Conservation (phyloP, 2,329 filamentous ascomycete genomes). For the Ascomycota sp. region DNA sequence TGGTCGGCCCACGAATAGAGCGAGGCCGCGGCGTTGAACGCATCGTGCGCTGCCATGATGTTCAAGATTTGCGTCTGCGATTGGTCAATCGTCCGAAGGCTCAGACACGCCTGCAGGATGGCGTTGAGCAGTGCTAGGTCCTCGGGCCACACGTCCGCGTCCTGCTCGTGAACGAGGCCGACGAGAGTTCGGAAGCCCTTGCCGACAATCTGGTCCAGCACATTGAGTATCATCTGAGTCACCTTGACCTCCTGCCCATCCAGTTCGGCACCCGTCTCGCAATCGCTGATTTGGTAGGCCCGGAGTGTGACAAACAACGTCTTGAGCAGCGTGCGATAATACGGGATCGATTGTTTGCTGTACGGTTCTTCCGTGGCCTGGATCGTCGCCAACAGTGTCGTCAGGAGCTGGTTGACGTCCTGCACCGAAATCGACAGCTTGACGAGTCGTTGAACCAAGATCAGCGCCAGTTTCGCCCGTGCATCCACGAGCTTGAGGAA, state of each 20-base stretch:
- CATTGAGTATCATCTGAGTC: slow-evolving; percentile 49
- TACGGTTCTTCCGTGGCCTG: slow-evolving; percentile 34
- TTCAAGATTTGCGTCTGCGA: slow-evolving; percentile 51
- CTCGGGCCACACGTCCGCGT: slow-evolving; percentile 40
- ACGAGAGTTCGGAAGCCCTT: slow-evolving; percentile 68
- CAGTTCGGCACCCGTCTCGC: slow-evolving; percentile 11
- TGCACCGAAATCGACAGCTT: slow-evolving; percentile 28
- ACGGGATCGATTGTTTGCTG: slow-evolving; percentile 31
- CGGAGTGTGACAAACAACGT: slow-evolving; percentile 68
- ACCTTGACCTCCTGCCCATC: slow-evolving; percentile 21
- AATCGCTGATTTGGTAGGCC: slow-evolving; percentile 28
- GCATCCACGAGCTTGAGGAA: slow-evolving; percentile 59
- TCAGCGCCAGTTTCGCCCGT: slow-evolving; percentile 62
- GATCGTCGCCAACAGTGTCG: slow-evolving; percentile 29
- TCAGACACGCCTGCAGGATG: slow-evolving; percentile 66
- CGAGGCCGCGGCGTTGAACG: slow-evolving; percentile 61
- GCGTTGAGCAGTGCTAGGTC: slow-evolving; percentile 79
- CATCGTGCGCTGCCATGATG: slow-evolving; percentile 49
- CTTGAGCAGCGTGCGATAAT: slow-evolving; percentile 69
- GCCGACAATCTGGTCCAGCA: slow-evolving; percentile 60
- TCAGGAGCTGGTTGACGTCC: slow-evolving; percentile 30
- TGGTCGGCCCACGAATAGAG: slow-evolving; percentile 90
- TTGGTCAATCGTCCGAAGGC: slow-evolving; percentile 55
- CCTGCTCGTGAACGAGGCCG: slow-evolving; percentile 59
- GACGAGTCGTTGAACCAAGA: slow-evolving; percentile 62